These are phyloP conservation scores for Canariomyces notabilis DNA, from an alignment of 2,329 filamentous ascomycete genomes.

Conservation along the genomic window DNA sequence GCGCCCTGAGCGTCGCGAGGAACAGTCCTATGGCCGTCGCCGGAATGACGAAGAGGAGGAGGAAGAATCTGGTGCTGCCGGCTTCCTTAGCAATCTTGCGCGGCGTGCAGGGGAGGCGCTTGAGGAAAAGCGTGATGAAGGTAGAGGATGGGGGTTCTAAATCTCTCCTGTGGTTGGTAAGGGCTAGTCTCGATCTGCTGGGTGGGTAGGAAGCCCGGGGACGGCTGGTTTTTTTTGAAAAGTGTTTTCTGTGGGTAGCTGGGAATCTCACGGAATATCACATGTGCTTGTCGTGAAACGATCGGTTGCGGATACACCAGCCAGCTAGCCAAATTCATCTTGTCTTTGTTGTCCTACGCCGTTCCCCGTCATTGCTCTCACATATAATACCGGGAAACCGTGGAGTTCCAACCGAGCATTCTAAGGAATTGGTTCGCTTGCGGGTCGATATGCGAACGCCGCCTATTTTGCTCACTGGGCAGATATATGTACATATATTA, in stretches of 20 bases:
- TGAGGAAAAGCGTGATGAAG: conserved; percentile 17
- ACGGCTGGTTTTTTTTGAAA: background rate
- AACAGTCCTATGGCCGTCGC: conserved; percentile 23
- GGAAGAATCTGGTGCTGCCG: conserved; percentile 7
- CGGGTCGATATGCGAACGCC: background rate
- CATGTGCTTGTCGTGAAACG: too few relatives aligned
- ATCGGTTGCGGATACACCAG: too few relatives aligned
- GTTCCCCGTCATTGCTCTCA: background rate
- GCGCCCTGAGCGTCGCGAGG: conserved; percentile 19
- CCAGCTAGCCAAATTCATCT: background rate
- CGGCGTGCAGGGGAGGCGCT: conserved; percentile 21
- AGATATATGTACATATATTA: conserved; percentile 12
- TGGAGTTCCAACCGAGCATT: background rate
- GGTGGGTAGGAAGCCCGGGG: background rate
- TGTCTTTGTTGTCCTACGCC: too few relatives aligned
- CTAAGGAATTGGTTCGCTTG: background rate
- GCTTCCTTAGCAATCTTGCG: conserved; percentile 23
- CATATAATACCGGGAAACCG: background rate
- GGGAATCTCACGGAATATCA: too few relatives aligned
- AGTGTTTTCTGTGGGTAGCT: too few relatives aligned
- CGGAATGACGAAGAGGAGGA: conserved; percentile 16
- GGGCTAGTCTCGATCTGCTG: background rate
- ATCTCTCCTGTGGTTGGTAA: background rate
- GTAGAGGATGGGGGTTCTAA: conserved; percentile 15
- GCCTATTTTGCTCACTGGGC: conserved; percentile 5